Base-by-base conservation (phyloP, 192 early-diverging fungal species). In the Coemansia javaensis region DNA sequence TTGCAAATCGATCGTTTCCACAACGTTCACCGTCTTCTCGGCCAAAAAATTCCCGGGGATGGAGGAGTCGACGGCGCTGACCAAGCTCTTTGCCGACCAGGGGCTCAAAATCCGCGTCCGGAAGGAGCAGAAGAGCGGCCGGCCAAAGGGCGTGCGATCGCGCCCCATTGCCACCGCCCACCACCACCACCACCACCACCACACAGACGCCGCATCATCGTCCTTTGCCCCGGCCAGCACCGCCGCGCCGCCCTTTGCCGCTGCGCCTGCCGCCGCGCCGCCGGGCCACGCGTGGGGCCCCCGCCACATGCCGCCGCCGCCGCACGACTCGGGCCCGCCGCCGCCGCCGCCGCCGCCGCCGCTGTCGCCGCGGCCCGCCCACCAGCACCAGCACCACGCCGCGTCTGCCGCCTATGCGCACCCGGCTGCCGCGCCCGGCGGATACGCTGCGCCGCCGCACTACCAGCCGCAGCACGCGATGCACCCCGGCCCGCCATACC, bases 21-120 rank as follows among this genome's bases (percentile, higher is more conserved):
- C 89, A n/a, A 68, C 81, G 23, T 91, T 94, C 55, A 81, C 83
- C 14, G 91, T 93, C 0, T 93, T 89, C 49, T 89, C 91, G 33
- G 91, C 94, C 17, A 97, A 97, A 78, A 90, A 89, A 57, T 97
- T 97, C 44, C 94, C 94, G 5, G 94, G 94, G 14, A 97, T 94
- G 91, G 90, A 92, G 58, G 91, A 94, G 60, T 92, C 90, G 4
- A 97, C 94, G 2, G 80, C 77, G 48, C 61, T 97, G 17, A 90
- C 91, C 12, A 80, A 88, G 57, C 83, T 85, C 7, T 95, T 97
- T 82, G 94, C 94, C 10, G 91, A 97, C 50, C 94, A 97, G 63
- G 94, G 94, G 0, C 73, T 97, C 14, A 94, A 95, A 63, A 91
- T 97, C 44, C 79, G 92, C 36, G 91, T 97, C 47, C 77, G 92